Evolutionary conservation across 2,329 filamentous ascomycete species (phyloP).

Genomic region (Myriangium duriaei): DNA sequence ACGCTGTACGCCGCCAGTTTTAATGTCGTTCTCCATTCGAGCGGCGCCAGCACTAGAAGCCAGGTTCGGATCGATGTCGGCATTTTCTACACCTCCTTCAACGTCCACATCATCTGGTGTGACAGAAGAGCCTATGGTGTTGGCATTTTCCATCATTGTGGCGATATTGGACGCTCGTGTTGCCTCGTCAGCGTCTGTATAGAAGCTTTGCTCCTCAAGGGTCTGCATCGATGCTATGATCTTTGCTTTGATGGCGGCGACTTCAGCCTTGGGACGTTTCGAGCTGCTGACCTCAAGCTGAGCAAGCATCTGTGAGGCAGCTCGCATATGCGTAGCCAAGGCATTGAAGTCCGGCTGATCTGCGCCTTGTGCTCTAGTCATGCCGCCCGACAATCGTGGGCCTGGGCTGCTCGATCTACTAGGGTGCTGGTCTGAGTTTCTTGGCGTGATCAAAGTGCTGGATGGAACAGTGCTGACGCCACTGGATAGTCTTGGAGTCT

Average conservation of each 20-base stretch:
- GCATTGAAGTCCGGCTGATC: slow-evolving; percentile 74
- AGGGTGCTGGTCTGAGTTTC: slow-evolving; percentile 55
- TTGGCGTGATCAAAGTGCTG: slow-evolving; percentile 50
- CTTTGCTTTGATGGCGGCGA: slow-evolving; percentile 70
- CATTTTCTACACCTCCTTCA: slow-evolving; percentile 28
- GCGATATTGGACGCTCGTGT: slow-evolving; percentile 61
- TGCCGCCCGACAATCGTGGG: slow-evolving; percentile 45
- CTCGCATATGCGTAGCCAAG: slow-evolving; percentile 75
- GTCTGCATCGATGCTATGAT: slow-evolving; percentile 88
- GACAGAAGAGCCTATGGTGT: slow-evolving; percentile 37
- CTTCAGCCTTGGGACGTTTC: slow-evolving; percentile 67
- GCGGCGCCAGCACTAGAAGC: slow-evolving; percentile 64
- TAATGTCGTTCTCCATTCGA: slow-evolving; percentile 81
- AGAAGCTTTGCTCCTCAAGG: slow-evolving; percentile 73
- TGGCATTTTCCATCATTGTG: slow-evolving; percentile 64
- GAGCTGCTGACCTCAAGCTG: slow-evolving; percentile 70
- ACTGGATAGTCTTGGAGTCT: slow-evolving; percentile 46
- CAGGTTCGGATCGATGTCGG: slow-evolving; percentile 31
- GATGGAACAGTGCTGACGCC: slow-evolving; percentile 49
- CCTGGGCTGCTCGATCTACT: slow-evolving; percentile 58
- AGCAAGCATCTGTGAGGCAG: slow-evolving; percentile 75
- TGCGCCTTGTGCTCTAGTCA: slow-evolving; percentile 27
- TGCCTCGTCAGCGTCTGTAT: slow-evolving; percentile 50
- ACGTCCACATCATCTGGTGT: slow-evolving; percentile 44
- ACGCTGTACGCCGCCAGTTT: slow-evolving; percentile 69